phyloP scores from a whole-genome alignment of 805 yeast genomes.

The Yamadazyma takamatsuzukensis region DNA sequence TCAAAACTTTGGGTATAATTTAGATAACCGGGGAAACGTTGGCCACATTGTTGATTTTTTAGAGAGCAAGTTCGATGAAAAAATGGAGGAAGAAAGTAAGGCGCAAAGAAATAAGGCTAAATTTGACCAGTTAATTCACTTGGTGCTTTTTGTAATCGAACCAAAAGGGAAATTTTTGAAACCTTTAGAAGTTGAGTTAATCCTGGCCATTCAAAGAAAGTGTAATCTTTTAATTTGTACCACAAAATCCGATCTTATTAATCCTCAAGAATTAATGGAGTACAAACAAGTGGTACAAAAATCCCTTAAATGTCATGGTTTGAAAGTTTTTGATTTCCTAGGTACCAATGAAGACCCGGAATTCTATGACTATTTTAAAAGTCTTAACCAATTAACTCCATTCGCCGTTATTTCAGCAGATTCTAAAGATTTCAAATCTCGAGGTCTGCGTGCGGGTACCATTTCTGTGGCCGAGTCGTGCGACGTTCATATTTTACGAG shows the following conservation, averaged over 20 bases:
- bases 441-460: not conserved
- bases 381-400: conserved; percentile 5
- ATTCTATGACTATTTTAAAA: conserved; percentile 2
- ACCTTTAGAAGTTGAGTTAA: conserved; percentile 9
- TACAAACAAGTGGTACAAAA: conserved; percentile 7
- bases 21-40: conserved; percentile 17
- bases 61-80: conserved; percentile 7
- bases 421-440: not conserved
- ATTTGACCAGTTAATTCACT: conserved; percentile 10
- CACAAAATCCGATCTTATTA: conserved; percentile 10
- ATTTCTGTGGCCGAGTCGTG: conserved; percentile 7
- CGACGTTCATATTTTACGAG: conserved; percentile 6
- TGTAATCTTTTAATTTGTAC: conserved; percentile 11
- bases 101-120: conserved; percentile 3
- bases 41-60: conserved; percentile 8
- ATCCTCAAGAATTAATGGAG: conserved; percentile 2
- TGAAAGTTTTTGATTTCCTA: conserved; percentile 8
- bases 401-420: conserved; percentile 8
- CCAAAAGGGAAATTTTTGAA: conserved; percentile 9
- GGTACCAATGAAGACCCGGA: conserved; percentile 2
- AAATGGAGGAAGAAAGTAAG: conserved; percentile 10
- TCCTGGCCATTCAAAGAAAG: conserved; percentile 7
- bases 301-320: conserved; percentile 1
- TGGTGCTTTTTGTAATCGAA: conserved; percentile 8
- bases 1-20: conserved; percentile 21